These are phyloP conservation scores for Alternaria ventricosa DNA, from an alignment of 2,329 filamentous ascomycete genomes.

Conservation along the genomic window DNA sequence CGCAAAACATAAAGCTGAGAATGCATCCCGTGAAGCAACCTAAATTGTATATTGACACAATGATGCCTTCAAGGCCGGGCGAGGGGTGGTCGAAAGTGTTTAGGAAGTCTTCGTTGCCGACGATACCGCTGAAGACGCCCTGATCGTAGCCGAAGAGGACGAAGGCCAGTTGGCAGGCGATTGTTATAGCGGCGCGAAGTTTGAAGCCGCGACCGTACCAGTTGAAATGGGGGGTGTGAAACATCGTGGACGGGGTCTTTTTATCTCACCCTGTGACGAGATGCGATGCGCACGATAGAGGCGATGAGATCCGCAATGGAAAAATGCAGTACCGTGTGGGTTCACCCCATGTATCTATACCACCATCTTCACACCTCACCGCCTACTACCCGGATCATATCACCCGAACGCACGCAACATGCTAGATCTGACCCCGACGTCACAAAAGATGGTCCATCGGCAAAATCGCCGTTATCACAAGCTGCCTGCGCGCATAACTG, in stretches of 20 bases:
- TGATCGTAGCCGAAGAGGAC: slow-evolving; percentile 48
- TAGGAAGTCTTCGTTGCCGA: slow-evolving; percentile 50
- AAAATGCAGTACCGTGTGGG: not conserved
- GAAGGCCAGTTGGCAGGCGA: slow-evolving; percentile 41
- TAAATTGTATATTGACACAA: slow-evolving; percentile 52
- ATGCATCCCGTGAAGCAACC: slow-evolving; percentile 50
- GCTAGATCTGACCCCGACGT: not conserved
- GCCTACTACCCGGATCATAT: not conserved
- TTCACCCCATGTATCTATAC: not conserved
- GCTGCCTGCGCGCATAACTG: not conserved
- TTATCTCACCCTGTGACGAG: not conserved
- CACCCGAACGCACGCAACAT: not conserved
- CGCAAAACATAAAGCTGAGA: slow-evolving; percentile 46
- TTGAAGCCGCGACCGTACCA: slow-evolving; percentile 37
- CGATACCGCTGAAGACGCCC: slow-evolving; percentile 50
- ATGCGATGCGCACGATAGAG: no score
- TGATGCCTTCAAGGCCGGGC: slow-evolving; percentile 51
- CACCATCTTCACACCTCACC: no score
- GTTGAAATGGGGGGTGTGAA: slow-evolving; percentile 32
- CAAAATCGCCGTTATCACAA: not conserved
- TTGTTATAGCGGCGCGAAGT: slow-evolving; percentile 36
- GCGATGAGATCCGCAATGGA: no score
- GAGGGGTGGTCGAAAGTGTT: slow-evolving; percentile 50
- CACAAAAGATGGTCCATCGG: not conserved
- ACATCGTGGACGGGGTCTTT: slow-evolving; percentile 16